phyloP scores from a whole-genome alignment of 139 green algal genomes.

The Eudorina sp. region DNA sequence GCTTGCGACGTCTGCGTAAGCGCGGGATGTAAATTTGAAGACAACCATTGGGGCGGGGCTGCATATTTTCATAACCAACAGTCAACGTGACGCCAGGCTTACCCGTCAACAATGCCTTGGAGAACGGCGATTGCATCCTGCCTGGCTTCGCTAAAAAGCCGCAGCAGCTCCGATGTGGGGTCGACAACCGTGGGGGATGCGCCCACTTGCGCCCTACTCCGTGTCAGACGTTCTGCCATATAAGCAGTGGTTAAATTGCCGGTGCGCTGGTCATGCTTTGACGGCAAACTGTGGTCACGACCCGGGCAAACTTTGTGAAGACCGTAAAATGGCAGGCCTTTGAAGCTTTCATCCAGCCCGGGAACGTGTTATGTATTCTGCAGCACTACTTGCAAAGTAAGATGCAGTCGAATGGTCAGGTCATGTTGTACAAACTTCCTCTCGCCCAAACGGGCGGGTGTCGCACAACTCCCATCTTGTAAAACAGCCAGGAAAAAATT shows the following conservation, averaged over 20 bases:
- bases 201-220: background rate
- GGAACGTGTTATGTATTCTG: too few relatives aligned
- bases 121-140: slow-evolving; percentile 17
- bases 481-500: too few relatives aligned
- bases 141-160: background rate
- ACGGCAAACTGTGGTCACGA: too few relatives aligned
- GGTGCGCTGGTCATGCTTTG: background rate
- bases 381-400: too few relatives aligned
- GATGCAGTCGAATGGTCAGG: too few relatives aligned
- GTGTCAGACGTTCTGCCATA: slow-evolving; percentile 13
- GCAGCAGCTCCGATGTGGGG: background rate
- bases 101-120: background rate
- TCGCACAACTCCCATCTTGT: too few relatives aligned
- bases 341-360: too few relatives aligned
- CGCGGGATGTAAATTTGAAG: background rate
- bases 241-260: background rate
- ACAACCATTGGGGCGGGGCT: background rate
- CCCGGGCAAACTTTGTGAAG: background rate
- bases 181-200: background rate
- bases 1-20: slow-evolving; percentile 14
- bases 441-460: too few relatives aligned
- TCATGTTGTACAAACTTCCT: too few relatives aligned
- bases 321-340: background rate
- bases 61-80: background rate
- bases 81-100: background rate